phyloP scores from a whole-genome alignment of 2,329 filamentous ascomycete genomes.

The Fusarium solani-melongenae region DNA sequence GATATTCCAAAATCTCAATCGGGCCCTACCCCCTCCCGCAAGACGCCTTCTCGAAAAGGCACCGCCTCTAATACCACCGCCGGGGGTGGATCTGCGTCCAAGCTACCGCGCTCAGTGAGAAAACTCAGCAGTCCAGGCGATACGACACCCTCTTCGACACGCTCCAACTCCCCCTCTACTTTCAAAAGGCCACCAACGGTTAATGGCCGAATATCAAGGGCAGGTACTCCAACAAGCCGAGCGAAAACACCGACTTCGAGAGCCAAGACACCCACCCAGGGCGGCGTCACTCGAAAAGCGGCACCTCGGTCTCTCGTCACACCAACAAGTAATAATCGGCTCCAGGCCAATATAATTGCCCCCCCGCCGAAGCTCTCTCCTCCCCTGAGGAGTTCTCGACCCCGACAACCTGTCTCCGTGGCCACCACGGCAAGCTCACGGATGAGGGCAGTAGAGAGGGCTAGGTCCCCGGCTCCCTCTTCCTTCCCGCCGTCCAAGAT shows the following conservation, averaged over 20 bases:
- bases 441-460: slow-evolving; percentile 70
- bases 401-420: slow-evolving; percentile 80
- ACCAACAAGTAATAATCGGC: slow-evolving; percentile 65
- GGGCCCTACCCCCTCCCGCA: slow-evolving; percentile 46
- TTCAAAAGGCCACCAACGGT: slow-evolving; percentile 53
- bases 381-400: slow-evolving; percentile 81
- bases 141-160: slow-evolving; percentile 63
- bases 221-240: slow-evolving; percentile 51
- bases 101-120: slow-evolving; percentile 59
- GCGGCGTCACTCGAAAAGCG: slow-evolving; percentile 50
- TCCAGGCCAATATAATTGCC: slow-evolving; percentile 80
- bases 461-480: slow-evolving; percentile 56
- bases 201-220: slow-evolving; percentile 54
- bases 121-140: slow-evolving; percentile 57
- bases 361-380: slow-evolving; percentile 80
- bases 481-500: slow-evolving; percentile 46
- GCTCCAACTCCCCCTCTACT: slow-evolving; percentile 66
- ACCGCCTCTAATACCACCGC: slow-evolving; percentile 38
- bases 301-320: slow-evolving; percentile 56
- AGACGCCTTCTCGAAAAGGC: slow-evolving; percentile 44
- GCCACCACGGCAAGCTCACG: slow-evolving; percentile 79
- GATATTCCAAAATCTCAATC: slow-evolving; percentile 61
- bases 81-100: slow-evolving; percentile 51
- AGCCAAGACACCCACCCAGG: slow-evolving; percentile 57
- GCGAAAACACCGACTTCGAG: slow-evolving; percentile 55